Percentiles rank a stretch among this genome's conserved stretches.
phyloP scores from a whole-genome alignment of 139 green algal genomes.

The Picochlorum sp. region DNA sequence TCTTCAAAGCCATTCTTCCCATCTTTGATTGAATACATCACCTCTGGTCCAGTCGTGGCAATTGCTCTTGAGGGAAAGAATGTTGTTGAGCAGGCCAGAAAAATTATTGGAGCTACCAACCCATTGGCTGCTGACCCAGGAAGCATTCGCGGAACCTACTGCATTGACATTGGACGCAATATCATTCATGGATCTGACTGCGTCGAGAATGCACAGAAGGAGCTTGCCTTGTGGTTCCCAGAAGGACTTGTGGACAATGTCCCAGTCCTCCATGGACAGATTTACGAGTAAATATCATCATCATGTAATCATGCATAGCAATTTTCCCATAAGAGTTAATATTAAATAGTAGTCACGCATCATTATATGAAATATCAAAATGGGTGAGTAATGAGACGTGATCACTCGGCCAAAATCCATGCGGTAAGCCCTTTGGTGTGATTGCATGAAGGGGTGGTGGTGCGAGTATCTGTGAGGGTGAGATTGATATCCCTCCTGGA shows the following conservation, averaged over 20 bases:
- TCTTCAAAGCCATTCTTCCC: slow-evolving; percentile 82
- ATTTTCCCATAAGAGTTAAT: background rate
- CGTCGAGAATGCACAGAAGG: slow-evolving; percentile 86
- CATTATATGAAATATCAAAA: slow-evolving; percentile 22
- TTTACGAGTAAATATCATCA: slow-evolving; percentile 29
- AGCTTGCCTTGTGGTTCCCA: slow-evolving; percentile 97
- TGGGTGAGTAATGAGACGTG: slow-evolving; percentile 53
- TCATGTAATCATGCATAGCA: slow-evolving; percentile 1
- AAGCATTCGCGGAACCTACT: slow-evolving; percentile 82
- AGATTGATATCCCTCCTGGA: slow-evolving; percentile 20
- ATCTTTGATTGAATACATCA: slow-evolving; percentile 78
- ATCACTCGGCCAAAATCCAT: slow-evolving; percentile 34
- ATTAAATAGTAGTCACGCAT: slow-evolving; percentile 2
- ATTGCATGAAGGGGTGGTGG: slow-evolving; percentile 36
- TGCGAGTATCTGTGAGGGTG: slow-evolving; percentile 39
- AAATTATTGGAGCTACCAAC: slow-evolving; percentile 89
- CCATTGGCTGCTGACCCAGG: slow-evolving; percentile 66
- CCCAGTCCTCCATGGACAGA: slow-evolving; percentile 23
- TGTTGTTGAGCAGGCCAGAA: slow-evolving; percentile 65
- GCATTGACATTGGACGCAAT: slow-evolving; percentile 80
- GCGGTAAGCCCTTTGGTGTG: slow-evolving; percentile 48
- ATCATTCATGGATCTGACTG: slow-evolving; percentile 79
- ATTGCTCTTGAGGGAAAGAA: slow-evolving; percentile 77
- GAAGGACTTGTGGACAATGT: slow-evolving; percentile 50
- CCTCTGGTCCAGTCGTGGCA: slow-evolving; percentile 74